phyloP scores from a whole-genome alignment of 1,284 basidiomycete genomes.

The Apiotrichum veenhuisii region DNA sequence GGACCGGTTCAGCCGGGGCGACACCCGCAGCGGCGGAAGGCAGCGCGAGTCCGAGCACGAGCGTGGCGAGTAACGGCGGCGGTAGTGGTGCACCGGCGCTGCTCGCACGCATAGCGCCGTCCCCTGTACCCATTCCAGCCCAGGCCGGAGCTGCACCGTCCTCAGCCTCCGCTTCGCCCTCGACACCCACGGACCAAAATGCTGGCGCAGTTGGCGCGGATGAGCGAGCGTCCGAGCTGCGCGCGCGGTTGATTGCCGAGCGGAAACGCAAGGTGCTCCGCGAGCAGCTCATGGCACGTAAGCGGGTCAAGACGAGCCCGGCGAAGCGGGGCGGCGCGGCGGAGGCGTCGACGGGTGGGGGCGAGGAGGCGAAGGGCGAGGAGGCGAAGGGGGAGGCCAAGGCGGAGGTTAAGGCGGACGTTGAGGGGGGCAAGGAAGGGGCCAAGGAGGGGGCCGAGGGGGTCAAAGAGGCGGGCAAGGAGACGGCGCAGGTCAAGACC shows the following conservation, averaged over 20 bases:
- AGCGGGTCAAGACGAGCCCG: conserved; percentile 7
- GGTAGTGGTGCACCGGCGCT: neutral
- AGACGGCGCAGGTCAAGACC: too few species aligned
- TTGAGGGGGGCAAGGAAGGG: neutral
- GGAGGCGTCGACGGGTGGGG: neutral
- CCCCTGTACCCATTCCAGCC: neutral
- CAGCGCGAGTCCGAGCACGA: neutral
- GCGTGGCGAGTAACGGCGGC: neutral
- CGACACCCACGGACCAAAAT: conserved; percentile 7
- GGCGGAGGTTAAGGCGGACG: neutral
- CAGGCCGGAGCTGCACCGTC: neutral
- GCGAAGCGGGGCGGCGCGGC: neutral
- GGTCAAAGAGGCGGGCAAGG: too few species aligned
- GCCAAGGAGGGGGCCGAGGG: too few species aligned
- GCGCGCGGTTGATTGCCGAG: conserved; percentile 33
- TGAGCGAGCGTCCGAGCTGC: conserved; percentile 28
- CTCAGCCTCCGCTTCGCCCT: neutral
- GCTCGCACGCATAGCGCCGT: neutral
- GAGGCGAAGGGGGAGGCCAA: neutral
- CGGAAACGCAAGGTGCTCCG: conserved; percentile 21
- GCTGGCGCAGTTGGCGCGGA: too few species aligned
- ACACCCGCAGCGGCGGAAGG: too few species aligned
- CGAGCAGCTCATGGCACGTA: conserved; percentile 17
- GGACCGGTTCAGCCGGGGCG: too few species aligned
- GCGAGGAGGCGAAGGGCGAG: neutral